phyloP scores from a whole-genome alignment of 2,329 filamentous ascomycete species.

The Podosphaera aphanis region DNA sequence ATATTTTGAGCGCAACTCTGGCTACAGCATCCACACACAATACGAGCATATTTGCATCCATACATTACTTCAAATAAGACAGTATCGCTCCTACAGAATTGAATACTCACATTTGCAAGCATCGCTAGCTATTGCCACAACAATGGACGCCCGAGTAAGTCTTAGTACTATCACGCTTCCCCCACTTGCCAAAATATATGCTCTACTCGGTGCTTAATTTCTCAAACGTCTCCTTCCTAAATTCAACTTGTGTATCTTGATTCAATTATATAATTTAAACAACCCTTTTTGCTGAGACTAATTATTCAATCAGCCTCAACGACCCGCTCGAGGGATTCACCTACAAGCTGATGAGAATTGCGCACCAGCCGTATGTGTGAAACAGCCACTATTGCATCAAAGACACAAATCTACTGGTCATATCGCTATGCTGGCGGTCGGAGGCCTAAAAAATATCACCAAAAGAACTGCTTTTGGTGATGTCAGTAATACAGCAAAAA shows the following conservation, averaged over 20 bases:
- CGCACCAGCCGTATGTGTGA: slow-evolving; percentile 22
- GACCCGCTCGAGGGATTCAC: slow-evolving; percentile 33
- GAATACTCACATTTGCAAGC: slow-evolving; percentile 4
- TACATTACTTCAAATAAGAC: neutral
- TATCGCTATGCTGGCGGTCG: slow-evolving; percentile 29
- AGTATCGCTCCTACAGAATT: slow-evolving; percentile 5
- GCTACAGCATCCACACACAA: slow-evolving; percentile 2
- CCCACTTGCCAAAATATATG: neutral
- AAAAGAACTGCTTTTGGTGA: slow-evolving; percentile 68
- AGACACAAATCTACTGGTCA: slow-evolving; percentile 59
- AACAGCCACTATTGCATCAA: slow-evolving; percentile 41
- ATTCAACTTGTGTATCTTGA: neutral
- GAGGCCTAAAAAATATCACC: slow-evolving; percentile 35
- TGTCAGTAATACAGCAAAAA: slow-evolving; percentile 42
- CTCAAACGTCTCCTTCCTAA: slow-evolving; percentile 2
- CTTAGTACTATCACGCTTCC: slow-evolving; percentile 7
- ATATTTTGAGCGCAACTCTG: slow-evolving; percentile 10
- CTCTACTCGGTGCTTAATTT: neutral
- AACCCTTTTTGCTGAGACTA: slow-evolving; percentile 9
- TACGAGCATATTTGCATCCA: slow-evolving; percentile 6
- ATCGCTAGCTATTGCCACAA: slow-evolving; percentile 7
- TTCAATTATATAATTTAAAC: neutral
- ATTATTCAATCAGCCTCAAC: slow-evolving; percentile 36
- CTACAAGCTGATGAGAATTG: slow-evolving; percentile 49
- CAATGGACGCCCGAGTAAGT: slow-evolving; percentile 22